Evolutionary conservation across 1,284 basidiomycete genomes (phyloP).

Genomic region (Malassezia psittaci): DNA sequence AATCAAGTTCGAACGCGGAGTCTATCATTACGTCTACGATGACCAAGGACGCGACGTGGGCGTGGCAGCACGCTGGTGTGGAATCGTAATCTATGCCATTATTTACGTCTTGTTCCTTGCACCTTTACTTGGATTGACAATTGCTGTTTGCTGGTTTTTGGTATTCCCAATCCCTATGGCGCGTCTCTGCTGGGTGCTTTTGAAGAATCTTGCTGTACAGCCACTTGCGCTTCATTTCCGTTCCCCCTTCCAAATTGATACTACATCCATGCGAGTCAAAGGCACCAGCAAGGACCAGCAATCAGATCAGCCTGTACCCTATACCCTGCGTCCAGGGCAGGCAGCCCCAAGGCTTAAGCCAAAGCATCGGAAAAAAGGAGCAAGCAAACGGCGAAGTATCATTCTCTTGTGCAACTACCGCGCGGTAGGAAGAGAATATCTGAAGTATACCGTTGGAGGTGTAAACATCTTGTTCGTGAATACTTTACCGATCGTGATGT

Average conservation of each 20-base stretch:
- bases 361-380: constrained; percentile 47
- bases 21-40: constrained; percentile 43
- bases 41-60: constrained; percentile 34
- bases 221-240: constrained; percentile 86
- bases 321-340: constrained; percentile 48
- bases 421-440: constrained; percentile 82
- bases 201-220: constrained; percentile 69
- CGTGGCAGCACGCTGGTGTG: constrained; percentile 23
- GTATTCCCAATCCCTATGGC: constrained; percentile 97
- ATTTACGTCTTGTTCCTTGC: constrained; percentile 79
- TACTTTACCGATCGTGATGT: constrained; percentile 82
- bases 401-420: constrained; percentile 91
- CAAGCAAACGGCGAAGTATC: constrained; percentile 54
- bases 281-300: constrained; percentile 27
- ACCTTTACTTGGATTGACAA: constrained; percentile 60
- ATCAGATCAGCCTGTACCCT: constrained; percentile 21
- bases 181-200: constrained; percentile 82
- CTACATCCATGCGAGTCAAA: constrained; percentile 10
- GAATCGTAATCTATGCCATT: constrained; percentile 47
- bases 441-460: constrained; percentile 97
- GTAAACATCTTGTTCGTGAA: constrained; percentile 99
- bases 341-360: constrained; percentile 47
- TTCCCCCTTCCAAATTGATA: constrained; percentile 42
- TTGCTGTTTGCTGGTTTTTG: constrained; percentile 79
- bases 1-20: constrained; percentile 26